Conservation (phyloP, 2,329 filamentous ascomycete genomes). For the Periconia sp. region DNA sequence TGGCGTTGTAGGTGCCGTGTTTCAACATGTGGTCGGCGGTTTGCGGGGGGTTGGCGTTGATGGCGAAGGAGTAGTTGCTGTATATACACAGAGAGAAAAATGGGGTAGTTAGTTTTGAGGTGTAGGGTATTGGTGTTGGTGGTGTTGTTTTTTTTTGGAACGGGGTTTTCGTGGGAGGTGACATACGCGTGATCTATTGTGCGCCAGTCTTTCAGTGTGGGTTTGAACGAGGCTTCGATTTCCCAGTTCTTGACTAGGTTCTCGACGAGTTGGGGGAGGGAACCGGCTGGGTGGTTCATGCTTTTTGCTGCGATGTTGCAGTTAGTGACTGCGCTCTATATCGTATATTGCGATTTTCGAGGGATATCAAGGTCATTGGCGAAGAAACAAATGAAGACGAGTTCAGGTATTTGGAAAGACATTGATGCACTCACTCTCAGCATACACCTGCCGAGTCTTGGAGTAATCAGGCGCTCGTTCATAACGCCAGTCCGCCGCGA, state of each 20-base stretch:
- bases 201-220: constrained; percentile 62
- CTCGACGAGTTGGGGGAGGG: constrained; percentile 63
- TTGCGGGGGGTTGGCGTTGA: constrained; percentile 62
- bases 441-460: constrained; percentile 62
- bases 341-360: too few species aligned
- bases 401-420: neutral
- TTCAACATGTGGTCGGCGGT: constrained; percentile 65
- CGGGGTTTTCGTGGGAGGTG: neutral
- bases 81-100: too few species aligned
- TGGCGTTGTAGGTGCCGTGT: constrained; percentile 70
- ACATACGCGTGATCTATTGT: constrained; percentile 57
- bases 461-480: constrained; percentile 64
- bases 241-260: constrained; percentile 76
- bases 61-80: constrained; percentile 62
- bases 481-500: constrained; percentile 61
- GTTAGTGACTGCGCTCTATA: too few species aligned
- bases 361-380: too few species aligned
- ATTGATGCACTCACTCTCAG: constrained; percentile 53
- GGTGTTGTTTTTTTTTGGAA: neutral
- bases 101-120: too few species aligned
- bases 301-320: constrained; percentile 53
- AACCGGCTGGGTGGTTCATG: constrained; percentile 57
- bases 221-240: constrained; percentile 70
- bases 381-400: too few species aligned
- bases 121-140: too few species aligned